Evolutionary conservation across 2,329 filamentous ascomycete genomes (phyloP).

Genomic region (Niveomyces coronatus): DNA sequence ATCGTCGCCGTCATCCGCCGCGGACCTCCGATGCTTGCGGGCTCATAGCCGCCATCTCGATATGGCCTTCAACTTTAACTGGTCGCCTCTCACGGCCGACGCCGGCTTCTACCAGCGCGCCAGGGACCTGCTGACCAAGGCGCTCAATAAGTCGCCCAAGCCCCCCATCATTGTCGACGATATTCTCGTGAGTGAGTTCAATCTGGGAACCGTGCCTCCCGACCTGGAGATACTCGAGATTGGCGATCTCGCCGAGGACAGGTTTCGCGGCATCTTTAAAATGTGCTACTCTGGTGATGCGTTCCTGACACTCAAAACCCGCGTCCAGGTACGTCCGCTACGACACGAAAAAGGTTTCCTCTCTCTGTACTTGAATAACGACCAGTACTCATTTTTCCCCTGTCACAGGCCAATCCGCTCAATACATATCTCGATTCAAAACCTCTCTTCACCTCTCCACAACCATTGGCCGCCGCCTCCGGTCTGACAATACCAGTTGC

Average conservation of each 20-base stretch:
- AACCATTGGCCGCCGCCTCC: slow-evolving; percentile 81
- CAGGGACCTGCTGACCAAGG: slow-evolving; percentile 86
- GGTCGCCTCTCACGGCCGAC: slow-evolving; percentile 96
- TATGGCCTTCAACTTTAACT: slow-evolving; percentile 99
- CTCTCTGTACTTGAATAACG: background rate
- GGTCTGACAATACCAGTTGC: slow-evolving; percentile 95
- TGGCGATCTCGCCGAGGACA: slow-evolving; percentile 91
- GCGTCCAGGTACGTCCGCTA: slow-evolving; percentile 64
- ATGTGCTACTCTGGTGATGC: slow-evolving; percentile 97
- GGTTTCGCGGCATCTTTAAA: slow-evolving; percentile 97
- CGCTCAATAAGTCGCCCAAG: slow-evolving; percentile 95
- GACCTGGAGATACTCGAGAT: slow-evolving; percentile 97
- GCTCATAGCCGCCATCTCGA: slow-evolving; percentile 35
- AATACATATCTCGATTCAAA: slow-evolving; percentile 93
- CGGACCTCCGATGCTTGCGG: slow-evolving; percentile 23
- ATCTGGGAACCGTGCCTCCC: slow-evolving; percentile 86
- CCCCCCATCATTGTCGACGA: slow-evolving; percentile 99
- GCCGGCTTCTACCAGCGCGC: slow-evolving; percentile 83
- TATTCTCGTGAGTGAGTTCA: slow-evolving; percentile 95
- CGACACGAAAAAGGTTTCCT: background rate
- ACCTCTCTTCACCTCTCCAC: slow-evolving; percentile 83
- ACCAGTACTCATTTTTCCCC: background rate
- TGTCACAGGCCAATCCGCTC: slow-evolving; percentile 72
- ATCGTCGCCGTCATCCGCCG: background rate
- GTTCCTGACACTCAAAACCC: slow-evolving; percentile 86